phyloP scores from a whole-genome alignment of 2,329 filamentous ascomycete species.

The Aspergillus alliaceus region DNA sequence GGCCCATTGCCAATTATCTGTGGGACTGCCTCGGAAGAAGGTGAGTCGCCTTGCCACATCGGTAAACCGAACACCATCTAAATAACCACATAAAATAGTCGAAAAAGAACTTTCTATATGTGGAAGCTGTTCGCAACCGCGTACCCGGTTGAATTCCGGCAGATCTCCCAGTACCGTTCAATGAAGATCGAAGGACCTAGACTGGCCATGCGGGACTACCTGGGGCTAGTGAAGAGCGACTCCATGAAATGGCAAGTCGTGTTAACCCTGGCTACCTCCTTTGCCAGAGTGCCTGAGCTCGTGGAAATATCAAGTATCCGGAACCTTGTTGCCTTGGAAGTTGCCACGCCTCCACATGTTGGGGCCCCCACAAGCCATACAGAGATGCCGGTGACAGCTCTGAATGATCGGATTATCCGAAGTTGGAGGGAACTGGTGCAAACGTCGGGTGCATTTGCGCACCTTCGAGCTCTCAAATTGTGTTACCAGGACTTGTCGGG shows the following conservation, averaged over 20 bases:
- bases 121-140: conserved; percentile 44
- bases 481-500: conserved; percentile 33
- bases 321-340: conserved; percentile 43
- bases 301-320: conserved; percentile 38
- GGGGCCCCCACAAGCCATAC: conserved; percentile 8
- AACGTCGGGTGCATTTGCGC: conserved; percentile 32
- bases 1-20: conserved; percentile 39
- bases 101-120: conserved; percentile 38
- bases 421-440: conserved; percentile 42
- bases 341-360: conserved; percentile 23
- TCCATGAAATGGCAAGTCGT: conserved; percentile 34
- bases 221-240: conserved; percentile 33
- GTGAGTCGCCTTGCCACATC: conserved; percentile 25
- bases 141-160: conserved; percentile 38
- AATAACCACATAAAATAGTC: conserved; percentile 1
- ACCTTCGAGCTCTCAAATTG: conserved; percentile 40
- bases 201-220: conserved; percentile 36
- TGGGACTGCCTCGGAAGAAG: conserved; percentile 39
- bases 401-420: conserved; percentile 42
- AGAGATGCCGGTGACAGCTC: conserved; percentile 15
- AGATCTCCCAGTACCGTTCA: conserved; percentile 27
- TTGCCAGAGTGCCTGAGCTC: conserved; percentile 34
- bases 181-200: conserved; percentile 30
- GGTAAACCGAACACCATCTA: background rate
- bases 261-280: conserved; percentile 35